phyloP scores from a whole-genome alignment of 2,329 filamentous ascomycete genomes.

The Pestalotiopsis sp. region DNA sequence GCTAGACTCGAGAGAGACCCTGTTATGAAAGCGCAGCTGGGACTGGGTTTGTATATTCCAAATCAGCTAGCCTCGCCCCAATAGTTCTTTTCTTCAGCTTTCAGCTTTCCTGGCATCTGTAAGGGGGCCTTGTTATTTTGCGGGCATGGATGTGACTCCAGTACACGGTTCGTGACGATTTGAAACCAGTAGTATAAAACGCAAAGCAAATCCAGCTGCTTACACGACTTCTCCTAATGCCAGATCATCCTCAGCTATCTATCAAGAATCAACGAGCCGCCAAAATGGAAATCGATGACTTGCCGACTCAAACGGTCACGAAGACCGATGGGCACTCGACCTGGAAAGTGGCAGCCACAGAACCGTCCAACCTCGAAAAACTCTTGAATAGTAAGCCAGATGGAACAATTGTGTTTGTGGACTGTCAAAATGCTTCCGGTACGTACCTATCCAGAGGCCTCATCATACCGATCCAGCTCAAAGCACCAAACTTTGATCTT shows the following conservation, averaged over 20 bases:
- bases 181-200: neutral
- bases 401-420: neutral
- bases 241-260: neutral
- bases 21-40: neutral
- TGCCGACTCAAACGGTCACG: neutral
- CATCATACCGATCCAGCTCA: neutral
- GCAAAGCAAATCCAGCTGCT: neutral
- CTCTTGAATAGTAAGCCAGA: neutral
- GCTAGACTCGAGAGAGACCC: neutral
- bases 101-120: neutral
- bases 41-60: neutral
- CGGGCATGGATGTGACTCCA: neutral
- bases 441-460: neutral
- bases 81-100: neutral
- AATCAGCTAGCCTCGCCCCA: neutral
- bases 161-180: neutral
- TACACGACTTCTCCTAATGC: neutral
- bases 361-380: neutral
- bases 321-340: neutral
- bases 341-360: neutral
- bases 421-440: neutral
- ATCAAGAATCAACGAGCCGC: neutral
- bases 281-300: neutral
- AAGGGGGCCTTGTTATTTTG: neutral
- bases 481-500: neutral